Evolutionary conservation across 306 rosid genomes (phyloP), one percentile per base, ranked within the genome.

Genomic region (Urtica urens): DNA sequence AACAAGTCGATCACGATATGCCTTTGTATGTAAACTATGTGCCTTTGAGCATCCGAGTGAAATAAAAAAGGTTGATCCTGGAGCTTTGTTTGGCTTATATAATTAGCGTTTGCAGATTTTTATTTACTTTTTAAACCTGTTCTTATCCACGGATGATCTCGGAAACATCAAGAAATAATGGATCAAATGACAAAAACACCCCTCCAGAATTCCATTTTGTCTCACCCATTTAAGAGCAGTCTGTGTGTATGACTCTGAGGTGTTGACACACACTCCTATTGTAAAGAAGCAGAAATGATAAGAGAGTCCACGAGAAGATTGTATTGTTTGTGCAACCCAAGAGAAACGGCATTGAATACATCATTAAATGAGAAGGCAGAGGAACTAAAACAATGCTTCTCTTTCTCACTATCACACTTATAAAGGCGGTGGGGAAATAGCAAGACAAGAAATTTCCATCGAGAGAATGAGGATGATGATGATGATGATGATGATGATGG

Each of bases 251-350:
- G 53, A 57, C 33, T 14, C 34, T 23, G 46, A 57, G 48, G 24
- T 16, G 38, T 13, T 10, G 24, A 17, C 39, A 38, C n/a, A n/a
- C n/a, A n/a, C n/a, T n/a, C n/a, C n/a, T n/a, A n/a, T 27, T 16
- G 38, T 29, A 16, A 10, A 49, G 38, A 29, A 17, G 37, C 33
- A 29, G 41, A 53, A 35, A 10, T 13, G 17, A 26, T 16, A 39
- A 47, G 22, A 19, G 15, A 31, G 27, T 34, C 8, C 16, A 30
- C 20, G 41, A 59, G 4, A 65, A 45, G 65, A 53, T 46, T 26
- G 38, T 45, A 22, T 41, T 20, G n/a, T n/a, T 61, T 71, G 87
- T 31, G 80, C 80, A 73, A 76, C 65, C 60, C 82, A 59, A 83
- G 70, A n/a, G n/a, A 23, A 35, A 42, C 48, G 14, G 63, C 72